A percentile compares a stretch with the other conserved stretches of the same genome.
These are phyloP conservation scores for Linaria vulgaris DNA, from an alignment of 257 asterid species.

Conservation along the genomic window DNA sequence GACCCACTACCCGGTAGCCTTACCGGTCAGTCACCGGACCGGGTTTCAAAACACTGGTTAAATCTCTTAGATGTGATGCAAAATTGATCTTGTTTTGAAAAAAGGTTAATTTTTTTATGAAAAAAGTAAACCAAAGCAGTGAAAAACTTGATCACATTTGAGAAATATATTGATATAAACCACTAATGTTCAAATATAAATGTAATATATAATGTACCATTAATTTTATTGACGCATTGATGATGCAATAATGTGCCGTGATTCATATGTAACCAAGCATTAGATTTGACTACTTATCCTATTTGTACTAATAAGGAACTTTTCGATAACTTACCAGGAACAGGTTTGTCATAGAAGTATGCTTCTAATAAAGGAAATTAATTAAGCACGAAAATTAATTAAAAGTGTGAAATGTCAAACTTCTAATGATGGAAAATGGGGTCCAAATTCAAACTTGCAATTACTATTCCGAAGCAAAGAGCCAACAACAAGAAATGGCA, in stretches of 20 bases:
- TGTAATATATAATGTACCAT: no score
- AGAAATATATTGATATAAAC: no score
- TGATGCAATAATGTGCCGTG: background rate
- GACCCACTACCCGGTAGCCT: no score
- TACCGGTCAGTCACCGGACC: no score
- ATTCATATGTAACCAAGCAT: background rate
- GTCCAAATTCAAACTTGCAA: background rate
- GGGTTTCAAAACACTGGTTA: no score
- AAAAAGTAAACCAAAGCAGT: no score
- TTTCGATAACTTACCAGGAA: slow-evolving; percentile 8
- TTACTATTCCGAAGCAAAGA: background rate
- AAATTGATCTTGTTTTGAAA: no score
- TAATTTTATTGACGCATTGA: no score
- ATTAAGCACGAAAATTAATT: background rate
- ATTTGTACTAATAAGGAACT: background rate
- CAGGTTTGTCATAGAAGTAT: slow-evolving; percentile 15
- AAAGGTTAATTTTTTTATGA: no score
- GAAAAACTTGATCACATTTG: no score
- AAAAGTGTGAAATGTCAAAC: slow-evolving; percentile 13
- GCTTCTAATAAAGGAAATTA: slow-evolving; percentile 15
- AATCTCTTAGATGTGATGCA: no score
- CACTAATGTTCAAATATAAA: no score
- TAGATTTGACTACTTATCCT: background rate
- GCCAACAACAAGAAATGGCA: background rate
- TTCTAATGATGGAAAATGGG: slow-evolving; percentile 16